Conservation (phyloP, 164 flowering plant genomes). For the Akebia trifoliata region DNA sequence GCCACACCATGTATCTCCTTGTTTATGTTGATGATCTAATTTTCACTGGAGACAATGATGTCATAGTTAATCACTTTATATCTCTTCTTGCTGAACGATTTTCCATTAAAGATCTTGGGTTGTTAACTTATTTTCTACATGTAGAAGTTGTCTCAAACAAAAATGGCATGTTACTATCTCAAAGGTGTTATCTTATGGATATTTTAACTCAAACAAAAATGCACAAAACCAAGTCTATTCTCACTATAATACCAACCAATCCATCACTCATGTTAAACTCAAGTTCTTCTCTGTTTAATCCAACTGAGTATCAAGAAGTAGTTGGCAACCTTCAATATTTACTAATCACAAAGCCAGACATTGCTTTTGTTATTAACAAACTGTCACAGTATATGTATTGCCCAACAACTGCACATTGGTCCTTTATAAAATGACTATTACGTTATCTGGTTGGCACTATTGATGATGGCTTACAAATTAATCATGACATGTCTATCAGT, state of each 20-base stretch:
- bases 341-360: no score
- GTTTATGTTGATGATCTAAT: slow-evolving; percentile 27
- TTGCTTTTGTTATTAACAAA: no score
- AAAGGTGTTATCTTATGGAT: slow-evolving; percentile 11
- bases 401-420: slow-evolving; percentile 5
- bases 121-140: slow-evolving; percentile 10
- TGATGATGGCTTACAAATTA: not conserved
- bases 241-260: not conserved
- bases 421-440: slow-evolving; percentile 1
- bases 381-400: no score
- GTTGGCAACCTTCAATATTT: not conserved
- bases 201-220: slow-evolving; percentile 7
- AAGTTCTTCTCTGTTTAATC: not conserved
- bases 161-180: slow-evolving; percentile 11
- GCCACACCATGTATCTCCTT: slow-evolving; percentile 4
- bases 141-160: slow-evolving; percentile 14
- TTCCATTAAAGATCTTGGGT: slow-evolving; percentile 19
- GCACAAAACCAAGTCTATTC: not conserved
- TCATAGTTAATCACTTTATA: no score
- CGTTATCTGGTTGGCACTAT: slow-evolving; percentile 1
- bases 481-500: not conserved
- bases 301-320: slow-evolving; percentile 4
- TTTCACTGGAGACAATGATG: slow-evolving; percentile 7
- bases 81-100: not conserved
- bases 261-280: not conserved